Base-by-base conservation (phyloP, 768 basidiomycete genomes). In the Mycena vulgaris region DNA sequence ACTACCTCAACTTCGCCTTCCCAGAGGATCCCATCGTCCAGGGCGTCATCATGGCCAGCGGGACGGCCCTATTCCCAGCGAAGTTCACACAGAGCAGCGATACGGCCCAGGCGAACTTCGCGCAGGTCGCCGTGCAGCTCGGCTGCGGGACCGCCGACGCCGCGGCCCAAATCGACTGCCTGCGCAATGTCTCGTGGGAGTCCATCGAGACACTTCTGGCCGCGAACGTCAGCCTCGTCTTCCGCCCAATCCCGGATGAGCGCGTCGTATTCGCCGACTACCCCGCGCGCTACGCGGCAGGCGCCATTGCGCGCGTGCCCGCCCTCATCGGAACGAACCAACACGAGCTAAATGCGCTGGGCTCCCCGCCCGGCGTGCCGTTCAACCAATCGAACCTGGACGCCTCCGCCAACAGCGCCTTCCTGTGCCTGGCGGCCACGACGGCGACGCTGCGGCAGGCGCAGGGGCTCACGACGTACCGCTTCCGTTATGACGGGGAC, bases 1-100 rank as follows among this genome's bases (percentile, higher is more conserved):
- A 61, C 47, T 47, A 9, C 21, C 59, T 61, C 31, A n/a, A 35
- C n/a, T 61, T 61, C 17, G 59, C 59, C 10, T 61, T 61, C n/a
- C 59, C 28, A 5, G 23, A 23, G 8, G 59, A 61, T 17, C 47
- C 59, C 4, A 61, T 61, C 11, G 59, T 61, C 30, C 13, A 2
- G 2, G 59, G 59, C 31, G 8, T 23, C 10, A 49, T 61, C 45
- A 31, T 61, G 30, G 47, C 35, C 21, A 61, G 59, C 47, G 59
- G 59, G 28, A 61, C 45, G n/a, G 59, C 47, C 31, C 59, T 61
- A 2, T 61, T 61, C 40, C 11, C 42, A 11, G 17, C 21, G 42
- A 2, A 8, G 9, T 23, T 8, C 3, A 4, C 5, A 3, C 52
- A 31, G 17, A 53, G 7, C 52, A 53, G 4, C 28, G 52, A 53